These are phyloP conservation scores for Chaetothyriales sp. DNA, from an alignment of 2,329 filamentous ascomycete species.

Conservation along the genomic window DNA sequence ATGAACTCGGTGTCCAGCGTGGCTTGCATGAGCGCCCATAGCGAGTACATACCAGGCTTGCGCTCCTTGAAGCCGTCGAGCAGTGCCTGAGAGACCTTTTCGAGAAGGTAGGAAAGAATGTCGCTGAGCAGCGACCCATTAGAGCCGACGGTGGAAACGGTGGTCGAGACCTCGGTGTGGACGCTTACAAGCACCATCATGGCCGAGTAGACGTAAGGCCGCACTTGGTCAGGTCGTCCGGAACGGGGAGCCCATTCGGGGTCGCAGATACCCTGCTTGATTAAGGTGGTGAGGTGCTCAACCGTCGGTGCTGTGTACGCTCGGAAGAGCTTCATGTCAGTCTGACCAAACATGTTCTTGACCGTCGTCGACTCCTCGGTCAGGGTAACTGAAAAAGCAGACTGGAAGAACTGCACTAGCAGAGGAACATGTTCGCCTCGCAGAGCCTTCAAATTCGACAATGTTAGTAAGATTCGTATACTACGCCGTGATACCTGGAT, in stretches of 20 bases:
- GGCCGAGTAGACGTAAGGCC: slow-evolving; percentile 77
- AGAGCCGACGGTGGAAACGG: slow-evolving; percentile 46
- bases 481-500: slow-evolving; percentile 53
- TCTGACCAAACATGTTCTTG: slow-evolving; percentile 76
- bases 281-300: slow-evolving; percentile 52
- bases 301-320: slow-evolving; percentile 75
- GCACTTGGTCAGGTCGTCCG: slow-evolving; percentile 55
- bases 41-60: slow-evolving; percentile 46
- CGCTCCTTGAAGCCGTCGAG: slow-evolving; percentile 63
- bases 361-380: slow-evolving; percentile 90
- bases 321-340: slow-evolving; percentile 80
- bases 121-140: slow-evolving; percentile 62
- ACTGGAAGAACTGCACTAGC: slow-evolving; percentile 86
- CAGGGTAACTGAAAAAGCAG: slow-evolving; percentile 82
- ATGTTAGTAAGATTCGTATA: slow-evolving; percentile 80
- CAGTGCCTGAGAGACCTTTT: slow-evolving; percentile 66
- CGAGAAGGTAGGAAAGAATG: slow-evolving; percentile 75
- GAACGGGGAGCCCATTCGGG: slow-evolving; percentile 55
- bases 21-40: slow-evolving; percentile 84
- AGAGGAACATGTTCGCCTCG: slow-evolving; percentile 70
- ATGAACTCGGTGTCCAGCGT: slow-evolving; percentile 96
- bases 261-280: slow-evolving; percentile 58
- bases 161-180: slow-evolving; percentile 78
- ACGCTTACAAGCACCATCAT: slow-evolving; percentile 78
- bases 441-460: slow-evolving; percentile 80